phyloP scores from a whole-genome alignment of 768 basidiomycete genomes.

The Termitomyces bulborhizus region DNA sequence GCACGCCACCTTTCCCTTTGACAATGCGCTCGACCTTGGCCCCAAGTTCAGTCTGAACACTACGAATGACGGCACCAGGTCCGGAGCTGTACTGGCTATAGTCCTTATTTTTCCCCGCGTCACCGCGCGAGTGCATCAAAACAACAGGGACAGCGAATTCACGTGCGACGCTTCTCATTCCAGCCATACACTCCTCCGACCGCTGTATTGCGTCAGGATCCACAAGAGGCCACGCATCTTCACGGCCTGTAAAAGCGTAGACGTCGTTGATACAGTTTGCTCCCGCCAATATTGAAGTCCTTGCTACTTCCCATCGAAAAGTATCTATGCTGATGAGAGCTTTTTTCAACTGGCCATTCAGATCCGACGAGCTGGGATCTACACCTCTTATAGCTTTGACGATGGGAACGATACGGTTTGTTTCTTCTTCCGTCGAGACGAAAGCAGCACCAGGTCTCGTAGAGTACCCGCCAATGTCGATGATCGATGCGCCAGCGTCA shows the following conservation, averaged over 20 bases:
- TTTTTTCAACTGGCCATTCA: conserved; percentile 11
- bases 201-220: conserved; percentile 23
- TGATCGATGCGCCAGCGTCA: conserved; percentile 58
- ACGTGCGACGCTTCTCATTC: conserved; percentile 65
- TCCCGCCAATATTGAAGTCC: conserved; percentile 68
- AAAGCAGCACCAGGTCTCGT: conserved; percentile 77
- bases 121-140: conserved; percentile 92
- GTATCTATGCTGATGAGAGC: conserved; percentile 81
- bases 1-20: conserved; percentile 61
- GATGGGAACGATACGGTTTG: conserved; percentile 63
- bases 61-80: conserved; percentile 48
- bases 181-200: conserved; percentile 33
- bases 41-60: conserved; percentile 68
- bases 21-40: conserved; percentile 60
- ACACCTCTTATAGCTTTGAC: conserved; percentile 41
- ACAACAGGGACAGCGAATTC: conserved; percentile 71
- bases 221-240: conserved; percentile 30
- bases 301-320: conserved; percentile 78
- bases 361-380: not conserved
- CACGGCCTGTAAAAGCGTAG: conserved; percentile 66
- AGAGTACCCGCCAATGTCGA: conserved; percentile 93
- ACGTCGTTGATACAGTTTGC: conserved; percentile 96
- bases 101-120: conserved; percentile 70
- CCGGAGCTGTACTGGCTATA: conserved; percentile 39
- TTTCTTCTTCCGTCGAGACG: conserved; percentile 67